A percentile compares a stretch with the other conserved stretches of the same genome.
Evolutionary conservation across 352 stramenopile genomes (phyloP).

Genomic region (Hyaloperonospora brassicae): DNA sequence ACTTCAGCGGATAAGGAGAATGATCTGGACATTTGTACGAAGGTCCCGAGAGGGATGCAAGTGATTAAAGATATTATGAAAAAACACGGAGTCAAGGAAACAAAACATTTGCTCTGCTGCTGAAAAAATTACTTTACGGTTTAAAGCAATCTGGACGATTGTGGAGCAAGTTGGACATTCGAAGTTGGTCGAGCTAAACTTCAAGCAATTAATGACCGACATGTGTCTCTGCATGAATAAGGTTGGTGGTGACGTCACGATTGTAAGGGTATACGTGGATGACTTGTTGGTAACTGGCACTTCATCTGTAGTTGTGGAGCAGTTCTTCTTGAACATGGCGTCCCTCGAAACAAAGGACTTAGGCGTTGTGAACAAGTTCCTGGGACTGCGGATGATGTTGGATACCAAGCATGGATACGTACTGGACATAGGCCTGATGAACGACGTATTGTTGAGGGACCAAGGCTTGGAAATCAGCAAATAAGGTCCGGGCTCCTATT

Average conservation of each 20-base stretch:
- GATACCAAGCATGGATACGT: neutral
- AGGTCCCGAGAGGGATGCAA: too few relatives aligned
- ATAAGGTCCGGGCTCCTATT: neutral
- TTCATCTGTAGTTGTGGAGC: neutral
- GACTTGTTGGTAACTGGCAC: neutral
- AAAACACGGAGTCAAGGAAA: too few relatives aligned
- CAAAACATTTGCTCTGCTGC: neutral
- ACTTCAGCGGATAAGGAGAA: too few relatives aligned
- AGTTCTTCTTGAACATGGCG: neutral
- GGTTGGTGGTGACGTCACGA: neutral
- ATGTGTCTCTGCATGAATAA: neutral
- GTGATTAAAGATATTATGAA: too few relatives aligned
- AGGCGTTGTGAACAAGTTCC: neutral
- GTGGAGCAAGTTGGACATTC: neutral
- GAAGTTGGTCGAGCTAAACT: neutral
- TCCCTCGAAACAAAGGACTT: neutral
- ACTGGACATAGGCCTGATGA: neutral
- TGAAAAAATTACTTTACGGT: neutral
- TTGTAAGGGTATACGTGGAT: neutral
- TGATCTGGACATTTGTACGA: too few relatives aligned
- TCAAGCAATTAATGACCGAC: neutral
- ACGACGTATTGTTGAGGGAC: neutral
- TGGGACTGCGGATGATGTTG: neutral
- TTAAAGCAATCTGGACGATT: neutral
- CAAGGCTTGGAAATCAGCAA: neutral